Base-by-base conservation (phyloP, 176 grass and related monocot genomes). In the Phragmites australis region DNA sequence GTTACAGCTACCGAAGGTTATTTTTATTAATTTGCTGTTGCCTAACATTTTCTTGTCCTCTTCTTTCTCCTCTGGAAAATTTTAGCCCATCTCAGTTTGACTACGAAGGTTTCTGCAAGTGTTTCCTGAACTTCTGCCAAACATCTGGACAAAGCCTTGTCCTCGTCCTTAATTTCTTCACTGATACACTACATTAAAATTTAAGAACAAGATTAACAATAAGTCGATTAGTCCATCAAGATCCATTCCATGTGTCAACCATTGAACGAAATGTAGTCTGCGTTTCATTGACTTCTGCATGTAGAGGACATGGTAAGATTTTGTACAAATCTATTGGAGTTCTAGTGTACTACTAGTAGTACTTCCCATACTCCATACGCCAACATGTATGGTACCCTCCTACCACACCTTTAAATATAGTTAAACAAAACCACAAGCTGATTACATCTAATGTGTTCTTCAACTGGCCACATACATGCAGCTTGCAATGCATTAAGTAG, bases 1-100 rank as follows among this genome's bases (percentile, higher is more conserved):
- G n/a, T n/a, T n/a, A n/a, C n/a, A n/a, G n/a, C n/a, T n/a, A n/a
- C n/a, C n/a, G n/a, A n/a, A n/a, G n/a, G n/a, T n/a, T 23, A 5
- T 3, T 19, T 23, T 4, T 21, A 17, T 50, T 31, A 1, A 3
- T n/a, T 42, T 26, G 58, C 31, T 23, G 52, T 1, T 75, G 37
- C 71, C 71, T 43, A 64, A 57, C 58, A 32, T 45, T 53, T 68
- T n/a, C n/a, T n/a, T n/a, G n/a, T n/a, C n/a, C n/a, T n/a, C n/a
- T n/a, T n/a, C n/a, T n/a, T n/a, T n/a, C n/a, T n/a, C n/a, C n/a
- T n/a, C n/a, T n/a, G n/a, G n/a, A n/a, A n/a, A n/a, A n/a, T n/a
- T n/a, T n/a, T n/a, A n/a, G n/a, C n/a, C n/a, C n/a, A n/a, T n/a
- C n/a, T n/a, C n/a, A n/a, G n/a, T n/a, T n/a, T 32, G 56, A 15